phyloP scores from a whole-genome alignment of 2,329 filamentous ascomycete species.

The Podosphaera xanthii region DNA sequence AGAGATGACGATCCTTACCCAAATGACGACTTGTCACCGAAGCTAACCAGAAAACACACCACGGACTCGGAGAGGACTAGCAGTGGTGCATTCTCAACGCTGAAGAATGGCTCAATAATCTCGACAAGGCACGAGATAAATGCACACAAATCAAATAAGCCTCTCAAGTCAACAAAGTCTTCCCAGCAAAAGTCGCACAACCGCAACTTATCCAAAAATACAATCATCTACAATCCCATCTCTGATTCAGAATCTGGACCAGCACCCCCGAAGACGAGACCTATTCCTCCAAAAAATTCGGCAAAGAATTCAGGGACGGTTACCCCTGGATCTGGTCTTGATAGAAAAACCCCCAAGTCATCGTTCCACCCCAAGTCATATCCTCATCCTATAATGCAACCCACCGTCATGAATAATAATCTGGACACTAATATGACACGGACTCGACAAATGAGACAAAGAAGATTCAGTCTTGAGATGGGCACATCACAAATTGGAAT shows the following conservation, averaged over 20 bases:
- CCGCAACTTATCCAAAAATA: conserved; percentile 59
- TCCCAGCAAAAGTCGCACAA: conserved; percentile 25
- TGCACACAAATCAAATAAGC: not conserved
- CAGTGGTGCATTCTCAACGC: conserved; percentile 31
- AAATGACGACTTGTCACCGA: conserved; percentile 38
- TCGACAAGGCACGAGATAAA: conserved; percentile 18
- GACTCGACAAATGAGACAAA: conserved; percentile 9
- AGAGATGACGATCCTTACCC: conserved; percentile 79
- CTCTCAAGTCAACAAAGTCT: conserved; percentile 4
- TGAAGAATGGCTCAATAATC: conserved; percentile 33
- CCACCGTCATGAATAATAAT: conserved; percentile 13
- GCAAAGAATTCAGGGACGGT: conserved; percentile 12
- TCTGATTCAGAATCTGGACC: conserved; percentile 19
- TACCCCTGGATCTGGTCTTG: conserved; percentile 5
- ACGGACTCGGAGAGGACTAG: conserved; percentile 20
- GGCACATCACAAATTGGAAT: conserved; percentile 51
- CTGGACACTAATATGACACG: conserved; percentile 24
- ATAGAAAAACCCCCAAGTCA: not conserved
- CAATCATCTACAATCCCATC: conserved; percentile 61
- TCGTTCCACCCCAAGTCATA: conserved; percentile 17
- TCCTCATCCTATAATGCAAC: conserved; percentile 32
- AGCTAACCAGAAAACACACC: conserved; percentile 3
- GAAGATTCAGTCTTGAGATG: conserved; percentile 38
- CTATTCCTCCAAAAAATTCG: conserved; percentile 11
- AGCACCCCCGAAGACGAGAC: conserved; percentile 18